Conservation (phyloP, 176 grass and related monocot genomes). For the Otatea glauca region DNA sequence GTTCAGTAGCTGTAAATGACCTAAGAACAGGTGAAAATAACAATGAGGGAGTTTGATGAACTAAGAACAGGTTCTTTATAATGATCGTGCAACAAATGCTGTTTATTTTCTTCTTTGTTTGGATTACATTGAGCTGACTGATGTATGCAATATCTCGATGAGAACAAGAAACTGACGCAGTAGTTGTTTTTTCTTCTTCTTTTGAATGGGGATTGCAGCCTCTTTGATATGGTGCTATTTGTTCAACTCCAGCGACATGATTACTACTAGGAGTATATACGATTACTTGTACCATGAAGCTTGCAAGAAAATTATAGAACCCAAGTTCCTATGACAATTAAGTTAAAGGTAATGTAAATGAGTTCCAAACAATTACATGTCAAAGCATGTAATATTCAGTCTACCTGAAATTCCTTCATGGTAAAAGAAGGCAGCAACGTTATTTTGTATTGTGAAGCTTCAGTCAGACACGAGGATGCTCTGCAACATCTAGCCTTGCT, state of each 20-base stretch:
- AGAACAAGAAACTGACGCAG: not conserved
- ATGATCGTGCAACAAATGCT: not conserved
- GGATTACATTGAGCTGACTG: not conserved
- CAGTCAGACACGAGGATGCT: not conserved
- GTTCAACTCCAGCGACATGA: not conserved
- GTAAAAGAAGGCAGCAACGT: not conserved
- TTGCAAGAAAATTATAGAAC: not conserved
- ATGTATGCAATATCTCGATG: not conserved
- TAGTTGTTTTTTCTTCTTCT: not conserved
- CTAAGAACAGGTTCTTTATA: too few relatives aligned
- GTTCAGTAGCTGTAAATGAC: not conserved
- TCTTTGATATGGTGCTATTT: not conserved
- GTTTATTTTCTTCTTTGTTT: not conserved
- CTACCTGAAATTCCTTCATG: not conserved
- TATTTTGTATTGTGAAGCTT: not conserved
- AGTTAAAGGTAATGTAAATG: not conserved
- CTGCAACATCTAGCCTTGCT: not conserved
- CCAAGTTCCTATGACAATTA: not conserved
- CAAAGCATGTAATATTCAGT: not conserved
- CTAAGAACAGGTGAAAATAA: not conserved
- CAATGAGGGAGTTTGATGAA: not conserved
- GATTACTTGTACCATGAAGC: not conserved
- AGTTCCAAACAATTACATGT: not conserved
- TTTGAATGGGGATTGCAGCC: not conserved
- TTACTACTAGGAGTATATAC: not conserved